phyloP scores from a whole-genome alignment of 345 rosid genomes.

The Pseudoturritis turrita region DNA sequence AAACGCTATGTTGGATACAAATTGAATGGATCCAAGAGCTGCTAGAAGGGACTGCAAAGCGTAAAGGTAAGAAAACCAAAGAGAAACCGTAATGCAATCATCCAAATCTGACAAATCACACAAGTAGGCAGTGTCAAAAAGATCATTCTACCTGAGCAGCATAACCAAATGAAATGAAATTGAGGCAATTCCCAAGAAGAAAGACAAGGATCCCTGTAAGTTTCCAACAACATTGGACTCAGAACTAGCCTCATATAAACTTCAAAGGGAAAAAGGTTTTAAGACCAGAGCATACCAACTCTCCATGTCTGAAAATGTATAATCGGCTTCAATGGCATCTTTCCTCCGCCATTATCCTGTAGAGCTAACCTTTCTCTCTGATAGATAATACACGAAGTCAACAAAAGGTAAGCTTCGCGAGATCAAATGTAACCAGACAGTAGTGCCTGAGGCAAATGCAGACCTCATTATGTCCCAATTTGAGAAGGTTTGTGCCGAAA shows the following conservation, averaged over 20 bases:
- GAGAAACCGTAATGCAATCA: neutral
- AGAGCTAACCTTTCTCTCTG: slow-evolving; percentile 78
- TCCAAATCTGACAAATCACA: neutral
- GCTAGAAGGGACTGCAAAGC: slow-evolving; percentile 91
- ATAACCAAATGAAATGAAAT: slow-evolving; percentile 97
- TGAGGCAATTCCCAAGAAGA: slow-evolving; percentile 90
- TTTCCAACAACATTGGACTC: slow-evolving; percentile 17
- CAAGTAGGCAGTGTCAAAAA: neutral
- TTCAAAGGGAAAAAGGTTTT: neutral
- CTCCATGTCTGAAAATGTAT: slow-evolving; percentile 92
- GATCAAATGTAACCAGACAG: neutral
- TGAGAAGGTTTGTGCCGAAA: slow-evolving; percentile 98
- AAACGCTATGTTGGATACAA: slow-evolving; percentile 94
- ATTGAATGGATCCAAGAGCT: slow-evolving; percentile 96
- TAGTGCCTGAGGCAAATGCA: neutral
- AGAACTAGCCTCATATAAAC: slow-evolving; percentile 20
- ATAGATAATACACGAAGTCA: slow-evolving; percentile 20
- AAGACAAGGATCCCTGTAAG: slow-evolving; percentile 79
- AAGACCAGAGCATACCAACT: slow-evolving; percentile 63
- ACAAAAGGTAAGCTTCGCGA: slow-evolving; percentile 9
- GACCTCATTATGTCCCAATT: slow-evolving; percentile 95
- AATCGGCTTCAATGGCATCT: slow-evolving; percentile 68
- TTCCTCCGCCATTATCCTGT: slow-evolving; percentile 58
- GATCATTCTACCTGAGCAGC: slow-evolving; percentile 89
- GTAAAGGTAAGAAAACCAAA: neutral